Base-by-base conservation (phyloP, 805 yeast genomes). In the Saturnispora bothae region DNA sequence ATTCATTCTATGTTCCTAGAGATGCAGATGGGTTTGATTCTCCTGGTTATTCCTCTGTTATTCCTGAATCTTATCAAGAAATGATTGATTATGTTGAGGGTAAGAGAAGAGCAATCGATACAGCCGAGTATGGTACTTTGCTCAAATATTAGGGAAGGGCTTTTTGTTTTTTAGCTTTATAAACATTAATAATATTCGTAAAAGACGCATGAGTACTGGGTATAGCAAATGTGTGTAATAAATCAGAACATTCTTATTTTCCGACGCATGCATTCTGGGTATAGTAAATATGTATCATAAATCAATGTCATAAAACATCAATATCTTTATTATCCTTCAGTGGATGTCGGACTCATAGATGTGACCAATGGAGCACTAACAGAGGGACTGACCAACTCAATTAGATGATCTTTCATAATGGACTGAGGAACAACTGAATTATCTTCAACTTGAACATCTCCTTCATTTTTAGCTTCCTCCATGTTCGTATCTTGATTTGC, bases 51-150 rank as follows among this genome's bases (percentile, higher is more conserved):
- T 71, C 78, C 34, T 73, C 84, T 3, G 89, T 88, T 36, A 65
- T 88, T 36, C 96, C 96, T 4, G 82, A 82, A 55, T 75, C 94
- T 1, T 88, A 88, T 54, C 71, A 78, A 20, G 96, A 88, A 59
- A 88, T 86, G 94, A 85, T 88, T 77, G 81, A 76, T 48, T 88
- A 81, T 54, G 70, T 88, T 14, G 88, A 82, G 52, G 96, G 94
- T 20, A 76, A 94, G 61, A 79, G 96, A 65, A 76, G 94, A 59
- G 94, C 95, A 4, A 68, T 68, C 40, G 94, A 79, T 36, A 83
- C 94, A 16, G 88, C 92, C 21, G 64, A 67, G 34, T 81, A 74
- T 54, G 83, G 68, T 13, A 60, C 59, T 38, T 72, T 67, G 45
- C 46, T 69, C 40, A 67, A 62, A 47, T 38, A 46, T 26, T 50